Conservation (phyloP, 805 yeast species). For the Ogataea methanolica region DNA sequence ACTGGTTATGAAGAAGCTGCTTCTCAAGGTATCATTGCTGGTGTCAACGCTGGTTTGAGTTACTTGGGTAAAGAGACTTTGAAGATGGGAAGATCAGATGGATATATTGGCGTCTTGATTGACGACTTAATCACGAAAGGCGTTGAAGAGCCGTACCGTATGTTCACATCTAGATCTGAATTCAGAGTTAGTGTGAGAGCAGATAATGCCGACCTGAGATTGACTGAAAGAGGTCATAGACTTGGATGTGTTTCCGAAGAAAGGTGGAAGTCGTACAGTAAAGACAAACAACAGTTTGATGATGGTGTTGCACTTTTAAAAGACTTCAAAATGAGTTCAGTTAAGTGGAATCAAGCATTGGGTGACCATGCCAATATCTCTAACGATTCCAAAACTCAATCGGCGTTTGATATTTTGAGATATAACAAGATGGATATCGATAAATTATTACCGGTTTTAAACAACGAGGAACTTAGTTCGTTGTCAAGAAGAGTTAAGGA, state of each 20-base stretch:
- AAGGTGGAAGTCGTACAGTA: slow-evolving; percentile 46
- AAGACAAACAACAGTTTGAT: slow-evolving; percentile 42
- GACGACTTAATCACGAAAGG: slow-evolving; percentile 96
- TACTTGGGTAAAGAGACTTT: slow-evolving; percentile 38
- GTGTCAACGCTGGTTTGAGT: slow-evolving; percentile 84
- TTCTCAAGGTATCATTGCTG: slow-evolving; percentile 93
- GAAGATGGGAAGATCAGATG: slow-evolving; percentile 68
- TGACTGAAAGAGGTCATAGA: slow-evolving; percentile 63
- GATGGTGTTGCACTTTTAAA: slow-evolving; percentile 42
- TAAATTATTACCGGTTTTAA: slow-evolving; percentile 34
- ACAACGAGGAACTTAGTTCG: slow-evolving; percentile 17
- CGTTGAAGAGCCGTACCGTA: slow-evolving; percentile 93
- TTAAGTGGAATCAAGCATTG: slow-evolving; percentile 57
- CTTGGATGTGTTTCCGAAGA: slow-evolving; percentile 62
- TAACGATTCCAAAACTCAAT: slow-evolving; percentile 47
- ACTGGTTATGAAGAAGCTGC: slow-evolving; percentile 99
- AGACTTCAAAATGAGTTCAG: slow-evolving; percentile 43
- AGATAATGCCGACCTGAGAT: slow-evolving; percentile 87
- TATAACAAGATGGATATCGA: slow-evolving; percentile 40
- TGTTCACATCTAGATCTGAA: slow-evolving; percentile 96
- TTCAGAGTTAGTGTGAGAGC: slow-evolving; percentile 86
- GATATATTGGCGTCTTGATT: slow-evolving; percentile 85
- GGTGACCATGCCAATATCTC: slow-evolving; percentile 41
- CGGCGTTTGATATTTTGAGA: slow-evolving; percentile 70
- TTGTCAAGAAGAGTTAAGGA: slow-evolving; percentile 44